Percentiles rank a stretch among this genome's conserved stretches.
phyloP scores from a whole-genome alignment of 192 early-diverging fungal species.

The Gonapodya sp. region DNA sequence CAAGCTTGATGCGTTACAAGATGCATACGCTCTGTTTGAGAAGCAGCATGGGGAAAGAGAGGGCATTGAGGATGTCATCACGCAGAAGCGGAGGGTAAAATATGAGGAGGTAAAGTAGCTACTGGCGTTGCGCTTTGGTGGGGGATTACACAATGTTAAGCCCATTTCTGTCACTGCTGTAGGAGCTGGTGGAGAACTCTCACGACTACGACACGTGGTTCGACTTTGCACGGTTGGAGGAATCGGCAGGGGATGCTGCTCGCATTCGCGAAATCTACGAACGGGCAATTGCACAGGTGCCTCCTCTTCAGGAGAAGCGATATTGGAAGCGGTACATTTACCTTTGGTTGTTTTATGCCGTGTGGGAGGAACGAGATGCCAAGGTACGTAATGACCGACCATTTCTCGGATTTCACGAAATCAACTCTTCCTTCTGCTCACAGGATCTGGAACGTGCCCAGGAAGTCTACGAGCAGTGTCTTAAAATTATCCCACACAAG shows the following conservation, averaged over 20 bases:
- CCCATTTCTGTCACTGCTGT: constrained; percentile 10
- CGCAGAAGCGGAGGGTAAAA: constrained; percentile 74
- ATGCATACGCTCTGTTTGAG: constrained; percentile 92
- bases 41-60: constrained; percentile 85
- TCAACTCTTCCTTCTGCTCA: neutral
- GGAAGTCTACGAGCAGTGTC: constrained; percentile 70
- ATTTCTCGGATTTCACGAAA: constrained; percentile 12
- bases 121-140: no score
- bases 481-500: constrained; percentile 85
- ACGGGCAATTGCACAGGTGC: constrained; percentile 83
- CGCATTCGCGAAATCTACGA: constrained; percentile 91
- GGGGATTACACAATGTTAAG: neutral
- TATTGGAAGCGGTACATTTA: constrained; percentile 97
- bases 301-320: constrained; percentile 76
- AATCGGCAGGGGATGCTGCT: constrained; percentile 54
- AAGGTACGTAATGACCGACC: constrained; percentile 30
- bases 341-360: constrained; percentile 96
- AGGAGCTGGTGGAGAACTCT: constrained; percentile 53
- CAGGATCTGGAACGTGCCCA: constrained; percentile 72
- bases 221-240: constrained; percentile 87
- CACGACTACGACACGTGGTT: constrained; percentile 98
- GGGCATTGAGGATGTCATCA: constrained; percentile 85
- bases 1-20: constrained; percentile 77
- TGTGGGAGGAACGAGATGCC: constrained; percentile 84
- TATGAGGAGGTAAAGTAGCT: constrained; percentile 63